phyloP scores from a whole-genome alignment of 768 basidiomycete species.

The Trametes villosa region DNA sequence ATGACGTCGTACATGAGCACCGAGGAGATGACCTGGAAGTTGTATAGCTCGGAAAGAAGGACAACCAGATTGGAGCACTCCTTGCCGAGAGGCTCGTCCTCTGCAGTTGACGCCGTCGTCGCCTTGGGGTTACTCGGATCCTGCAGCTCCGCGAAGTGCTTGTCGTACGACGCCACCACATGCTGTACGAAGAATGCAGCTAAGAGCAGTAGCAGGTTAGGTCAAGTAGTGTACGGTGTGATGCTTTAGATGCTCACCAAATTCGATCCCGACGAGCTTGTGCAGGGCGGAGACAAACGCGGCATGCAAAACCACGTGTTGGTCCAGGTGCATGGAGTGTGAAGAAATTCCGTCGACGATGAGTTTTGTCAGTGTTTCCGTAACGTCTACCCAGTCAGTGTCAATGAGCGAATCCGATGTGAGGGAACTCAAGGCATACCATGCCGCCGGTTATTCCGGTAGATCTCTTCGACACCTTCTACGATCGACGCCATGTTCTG shows the following conservation, averaged over 20 bases:
- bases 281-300: conserved; percentile 83
- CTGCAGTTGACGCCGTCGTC: neutral
- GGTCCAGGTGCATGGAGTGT: conserved; percentile 82
- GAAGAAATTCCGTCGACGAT: conserved; percentile 81
- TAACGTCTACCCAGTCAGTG: conserved; percentile 63
- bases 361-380: conserved; percentile 73
- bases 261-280: conserved; percentile 83
- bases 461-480: conserved; percentile 73
- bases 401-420: neutral
- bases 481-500: conserved; percentile 82
- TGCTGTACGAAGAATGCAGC: conserved; percentile 85
- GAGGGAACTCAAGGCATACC: conserved; percentile 47
- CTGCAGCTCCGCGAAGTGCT: conserved; percentile 46
- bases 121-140: neutral
- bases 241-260: conserved; percentile 77
- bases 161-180: conserved; percentile 69
- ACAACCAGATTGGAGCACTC: conserved; percentile 88
- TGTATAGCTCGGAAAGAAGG: conserved; percentile 91
- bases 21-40: conserved; percentile 92
- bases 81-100: conserved; percentile 63
- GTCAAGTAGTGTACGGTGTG: neutral
- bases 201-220: conserved; percentile 32
- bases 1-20: conserved; percentile 91
- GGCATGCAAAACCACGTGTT: conserved; percentile 87
- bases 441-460: conserved; percentile 76